These are phyloP conservation scores for Cyclotella kingstonii DNA, from an alignment of 108 stramenopile genomes.

Conservation along the genomic window DNA sequence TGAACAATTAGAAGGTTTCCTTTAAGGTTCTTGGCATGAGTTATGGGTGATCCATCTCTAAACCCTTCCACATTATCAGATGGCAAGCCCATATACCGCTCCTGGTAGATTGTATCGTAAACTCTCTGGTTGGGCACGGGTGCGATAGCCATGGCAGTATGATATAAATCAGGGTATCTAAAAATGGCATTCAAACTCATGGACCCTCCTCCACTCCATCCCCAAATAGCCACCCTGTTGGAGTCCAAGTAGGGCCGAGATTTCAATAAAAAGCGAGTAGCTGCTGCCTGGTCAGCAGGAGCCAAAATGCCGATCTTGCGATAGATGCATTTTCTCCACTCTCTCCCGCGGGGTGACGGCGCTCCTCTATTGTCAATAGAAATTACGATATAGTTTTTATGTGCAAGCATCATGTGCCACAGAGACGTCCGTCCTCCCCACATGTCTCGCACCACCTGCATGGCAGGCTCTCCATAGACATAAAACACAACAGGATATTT, in stretches of 20 bases:
- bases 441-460: conserved; percentile 42
- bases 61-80: conserved; percentile 44
- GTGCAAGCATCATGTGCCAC: conserved; percentile 46
- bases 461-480: conserved; percentile 44
- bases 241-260: conserved; percentile 36
- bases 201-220: conserved; percentile 43
- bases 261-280: conserved; percentile 27
- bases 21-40: conserved; percentile 39
- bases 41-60: conserved; percentile 40
- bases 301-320: conserved; percentile 42
- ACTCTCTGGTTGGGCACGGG: conserved; percentile 45
- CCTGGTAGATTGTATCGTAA: conserved; percentile 44
- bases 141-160: conserved; percentile 40
- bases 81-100: conserved; percentile 42
- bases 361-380: conserved; percentile 45
- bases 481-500: conserved; percentile 45
- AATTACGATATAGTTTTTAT: conserved; percentile 31
- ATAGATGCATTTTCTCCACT: conserved; percentile 45
- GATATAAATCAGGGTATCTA: conserved; percentile 38
- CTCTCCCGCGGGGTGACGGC: conserved; percentile 39
- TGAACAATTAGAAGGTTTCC: conserved; percentile 42
- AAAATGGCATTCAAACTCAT: conserved; percentile 51
- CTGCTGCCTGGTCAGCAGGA: conserved; percentile 42
- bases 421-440: conserved; percentile 46
- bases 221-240: conserved; percentile 44